Evolutionary conservation across 371 early-diverging fungal genomes (phyloP).

Genomic region (Apophysomyces trapeziformis): DNA sequence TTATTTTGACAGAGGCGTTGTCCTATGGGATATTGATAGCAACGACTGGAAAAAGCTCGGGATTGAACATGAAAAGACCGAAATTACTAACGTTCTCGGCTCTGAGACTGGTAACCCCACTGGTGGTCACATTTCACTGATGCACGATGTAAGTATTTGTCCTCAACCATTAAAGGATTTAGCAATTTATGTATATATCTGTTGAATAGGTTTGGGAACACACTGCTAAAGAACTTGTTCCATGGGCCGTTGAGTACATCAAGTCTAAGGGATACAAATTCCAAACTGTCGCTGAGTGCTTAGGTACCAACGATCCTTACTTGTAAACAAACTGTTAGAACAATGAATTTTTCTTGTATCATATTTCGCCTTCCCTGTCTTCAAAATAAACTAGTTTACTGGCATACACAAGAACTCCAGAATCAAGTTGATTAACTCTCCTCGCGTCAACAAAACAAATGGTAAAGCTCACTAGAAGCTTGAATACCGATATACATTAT

Average conservation of each 20-base stretch:
- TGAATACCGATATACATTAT: too few species aligned
- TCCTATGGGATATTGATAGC: constrained; percentile 63
- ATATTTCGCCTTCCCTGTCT: neutral
- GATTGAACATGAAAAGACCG: constrained; percentile 21
- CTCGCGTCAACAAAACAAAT: too few species aligned
- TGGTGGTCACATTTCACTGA: constrained; percentile 45
- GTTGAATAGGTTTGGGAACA: constrained; percentile 24
- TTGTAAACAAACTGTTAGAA: constrained; percentile 27
- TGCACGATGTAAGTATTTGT: constrained; percentile 38
- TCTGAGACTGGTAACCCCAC: constrained; percentile 20
- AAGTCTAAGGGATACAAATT: constrained; percentile 32
- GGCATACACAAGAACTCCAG: neutral
- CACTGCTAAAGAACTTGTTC: constrained; percentile 44
- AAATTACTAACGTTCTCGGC: constrained; percentile 22
- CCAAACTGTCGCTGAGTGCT: constrained; percentile 49
- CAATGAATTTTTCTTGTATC: neutral
- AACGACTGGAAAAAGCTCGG: constrained; percentile 49
- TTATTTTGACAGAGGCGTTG: constrained; percentile 19
- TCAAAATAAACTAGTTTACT: neutral
- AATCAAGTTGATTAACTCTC: neutral
- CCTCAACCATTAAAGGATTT: neutral
- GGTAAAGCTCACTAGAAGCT: too few species aligned
- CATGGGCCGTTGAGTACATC: constrained; percentile 39
- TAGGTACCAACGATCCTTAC: constrained; percentile 28
- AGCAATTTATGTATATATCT: neutral